Base-by-base conservation (phyloP, 2,329 filamentous ascomycete genomes). In the Fusarium caatingaense region DNA sequence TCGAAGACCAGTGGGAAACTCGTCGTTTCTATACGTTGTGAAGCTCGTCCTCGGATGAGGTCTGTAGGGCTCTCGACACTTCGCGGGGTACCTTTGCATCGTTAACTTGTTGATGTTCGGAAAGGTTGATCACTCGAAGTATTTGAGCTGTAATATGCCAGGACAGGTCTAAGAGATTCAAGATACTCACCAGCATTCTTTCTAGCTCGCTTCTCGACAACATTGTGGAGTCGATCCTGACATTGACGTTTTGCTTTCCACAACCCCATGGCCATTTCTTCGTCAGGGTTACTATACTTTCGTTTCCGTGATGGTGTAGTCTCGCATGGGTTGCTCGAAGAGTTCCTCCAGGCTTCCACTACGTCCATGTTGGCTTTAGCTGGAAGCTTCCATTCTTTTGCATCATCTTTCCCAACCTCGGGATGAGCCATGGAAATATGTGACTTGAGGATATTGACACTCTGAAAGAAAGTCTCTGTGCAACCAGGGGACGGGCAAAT, bases 1-100 rank as follows among this genome's bases (percentile, higher is more conserved):
- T 84, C 82, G 75, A 82, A 84, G 7, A 83, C 65, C 1, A 83
- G 56, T 0, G 82, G 78, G 56, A 84, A 84, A 57, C 72, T 79
- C 1, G 78, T 76, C 2, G 73, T 72, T 32, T 83, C 81, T 42
- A 79, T 47, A 15, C 76, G 68, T 16, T 69, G 76, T 5, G 75
- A 76, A 12, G 72, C 75, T 30, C 72, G 76, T 41, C 65, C 72
- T 60, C 74, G 62, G 13, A 76, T 45, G 21, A 74, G 21, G 54
- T 79, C 73, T 8, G 75, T 77, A 13, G 80, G 78, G 49, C 77
- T 81, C 20, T 80, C 78, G 40, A 67, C 76, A 44, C 72, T 69
- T 58, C 68, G 76, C 15, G 75, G 66, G 5, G 72, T 79, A 53
- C 72, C 74, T 72, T 64, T 42, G 6, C 7, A 37, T 3, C 12